Base-by-base conservation (phyloP, 805 yeast species). In the Yarrowia deformans region DNA sequence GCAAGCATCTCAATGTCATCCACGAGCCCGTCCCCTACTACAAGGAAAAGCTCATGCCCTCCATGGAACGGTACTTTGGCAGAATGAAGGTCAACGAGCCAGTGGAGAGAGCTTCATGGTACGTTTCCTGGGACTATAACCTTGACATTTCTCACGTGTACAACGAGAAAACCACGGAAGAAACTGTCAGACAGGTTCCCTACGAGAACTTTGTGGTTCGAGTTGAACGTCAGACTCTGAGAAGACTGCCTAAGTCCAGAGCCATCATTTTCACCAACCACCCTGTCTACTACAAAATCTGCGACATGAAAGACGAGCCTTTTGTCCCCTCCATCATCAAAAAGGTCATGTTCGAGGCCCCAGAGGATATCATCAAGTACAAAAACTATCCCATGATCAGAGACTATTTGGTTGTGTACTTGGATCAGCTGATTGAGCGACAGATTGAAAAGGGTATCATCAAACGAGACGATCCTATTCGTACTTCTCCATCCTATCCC, bases 291-390 rank as follows among this genome's bases (percentile, higher is more conserved):
- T 89, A 88, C 77, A 82, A 87, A 7, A 82, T 89, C 70, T 92
- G 88, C 16, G 93, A 89, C 74, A 88, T 89, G 92, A 89, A 88
- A 74, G 91, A 89, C 74, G 93, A 89, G 74, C 91, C 93, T 8
- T 75, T 85, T 75, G 81, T 89, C 37, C 93, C 93, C 8, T 85
- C 90, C 0, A 79, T 89, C 61, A 76, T 89, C 61, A 84, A 84
- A 74, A 88, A 87, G 73, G 86, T 88, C 64, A 79, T 89, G 42
- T 85, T 79, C 71, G 91, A 88, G 75, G 91, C 87, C 0, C 91
- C 92, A 10, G 87, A 85, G 71, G 84, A 83, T 64, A 89, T 89
- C 70, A 77, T 86, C 74, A 85, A 85, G 75, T 89, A 89, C 77
- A 89, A 89, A 75, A 83, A 83, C 72, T 88, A 88, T 72, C 87